Evolutionary conservation across 108 stramenopile species (phyloP).

Genomic region (Parmales sp.): DNA sequence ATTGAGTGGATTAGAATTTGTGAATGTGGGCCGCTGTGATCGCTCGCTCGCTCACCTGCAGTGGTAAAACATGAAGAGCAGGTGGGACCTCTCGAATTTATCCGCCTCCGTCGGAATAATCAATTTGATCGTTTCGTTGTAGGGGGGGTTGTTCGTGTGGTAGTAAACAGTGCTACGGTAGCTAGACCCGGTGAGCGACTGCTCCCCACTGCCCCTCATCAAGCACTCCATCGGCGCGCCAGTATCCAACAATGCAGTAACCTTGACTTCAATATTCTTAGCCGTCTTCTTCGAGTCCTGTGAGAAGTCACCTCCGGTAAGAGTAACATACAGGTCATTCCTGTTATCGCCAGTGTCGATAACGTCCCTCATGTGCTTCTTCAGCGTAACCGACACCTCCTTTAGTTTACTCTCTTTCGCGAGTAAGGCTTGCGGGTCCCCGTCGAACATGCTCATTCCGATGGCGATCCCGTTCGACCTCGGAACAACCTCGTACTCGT

Average conservation of each 20-base stretch:
- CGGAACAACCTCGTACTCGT: constrained; percentile 6
- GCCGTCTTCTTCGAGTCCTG: constrained; percentile 10
- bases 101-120: not conserved
- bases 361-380: not conserved
- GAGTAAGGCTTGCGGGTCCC: not conserved
- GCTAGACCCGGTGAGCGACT: not conserved
- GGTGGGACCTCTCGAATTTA: constrained; percentile 7
- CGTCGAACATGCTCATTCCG: not conserved
- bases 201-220: not conserved
- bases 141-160: constrained; percentile 15
- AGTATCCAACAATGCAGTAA: not conserved
- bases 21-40: no score
- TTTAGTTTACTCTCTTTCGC: not conserved
- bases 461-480: constrained; percentile 3
- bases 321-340: constrained; percentile 13
- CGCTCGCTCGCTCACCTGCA: no score
- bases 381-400: not conserved
- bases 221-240: constrained; percentile 7
- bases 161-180: constrained; percentile 11
- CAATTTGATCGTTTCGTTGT: constrained; percentile 2
- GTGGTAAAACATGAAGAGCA: constrained; percentile 11
- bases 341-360: not conserved
- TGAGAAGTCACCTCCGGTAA: constrained; percentile 8
- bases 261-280: constrained; percentile 7
- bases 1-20: no score